Conservation (phyloP, 2,329 filamentous ascomycete genomes). For the Exophiala oligosperma region DNA sequence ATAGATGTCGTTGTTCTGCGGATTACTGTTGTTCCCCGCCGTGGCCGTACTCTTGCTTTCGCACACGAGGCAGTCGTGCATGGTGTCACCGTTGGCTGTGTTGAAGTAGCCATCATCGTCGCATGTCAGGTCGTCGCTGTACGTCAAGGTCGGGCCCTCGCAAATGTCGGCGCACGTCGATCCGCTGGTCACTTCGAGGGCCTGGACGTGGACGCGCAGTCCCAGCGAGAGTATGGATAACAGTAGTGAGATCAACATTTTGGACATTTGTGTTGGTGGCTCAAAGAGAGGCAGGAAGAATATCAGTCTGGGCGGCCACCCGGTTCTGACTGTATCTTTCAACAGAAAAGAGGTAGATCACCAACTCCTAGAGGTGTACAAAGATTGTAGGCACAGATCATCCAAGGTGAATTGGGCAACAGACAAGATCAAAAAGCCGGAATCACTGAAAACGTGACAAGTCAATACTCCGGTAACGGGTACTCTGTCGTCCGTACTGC, state of each 20-base stretch:
- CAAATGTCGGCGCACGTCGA: slow-evolving; percentile 3
- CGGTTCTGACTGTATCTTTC: no score
- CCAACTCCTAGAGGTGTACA: no score
- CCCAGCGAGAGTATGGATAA: neutral
- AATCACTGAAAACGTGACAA: no score
- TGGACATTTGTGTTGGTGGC: no score
- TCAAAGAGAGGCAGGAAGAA: no score
- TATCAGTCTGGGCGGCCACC: no score
- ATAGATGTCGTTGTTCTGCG: slow-evolving; percentile 12
- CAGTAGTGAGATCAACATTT: neutral
- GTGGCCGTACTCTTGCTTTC: slow-evolving; percentile 10
- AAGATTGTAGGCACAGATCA: no score
- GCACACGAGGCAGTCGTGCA: slow-evolving; percentile 7
- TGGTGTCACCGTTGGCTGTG: slow-evolving; percentile 1
- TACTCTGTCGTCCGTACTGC: no score
- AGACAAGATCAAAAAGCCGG: no score
- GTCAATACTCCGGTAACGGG: no score
- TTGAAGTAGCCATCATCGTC: slow-evolving; percentile 10
- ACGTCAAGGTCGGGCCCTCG: slow-evolving; percentile 2
- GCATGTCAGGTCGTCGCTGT: slow-evolving; percentile 2
- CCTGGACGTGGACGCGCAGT: neutral
- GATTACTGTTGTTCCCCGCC: slow-evolving; percentile 3
- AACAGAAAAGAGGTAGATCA: no score
- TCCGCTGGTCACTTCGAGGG: slow-evolving; percentile 11
- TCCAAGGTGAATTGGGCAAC: no score